Evolutionary conservation across 1,284 basidiomycete genomes (phyloP), one percentile per base, ranked within the genome.

Genomic region (Malassezia dermatis): DNA sequence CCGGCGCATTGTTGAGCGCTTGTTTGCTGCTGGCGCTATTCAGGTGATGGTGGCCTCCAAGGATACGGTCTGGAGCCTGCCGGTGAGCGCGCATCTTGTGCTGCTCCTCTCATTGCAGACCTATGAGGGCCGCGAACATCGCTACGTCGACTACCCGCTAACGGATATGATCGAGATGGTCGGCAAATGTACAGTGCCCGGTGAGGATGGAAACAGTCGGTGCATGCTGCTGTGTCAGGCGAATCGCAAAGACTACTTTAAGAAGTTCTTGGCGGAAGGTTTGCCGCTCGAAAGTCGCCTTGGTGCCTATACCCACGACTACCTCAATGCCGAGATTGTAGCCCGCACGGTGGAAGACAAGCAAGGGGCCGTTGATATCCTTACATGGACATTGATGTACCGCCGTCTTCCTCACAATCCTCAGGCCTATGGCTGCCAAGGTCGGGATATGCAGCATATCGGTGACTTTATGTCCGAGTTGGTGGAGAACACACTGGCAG

Each of bases 141-240:
- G 93, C 48, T 98, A 99, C 67, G 81, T 94, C 65, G 93, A 98
- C 77, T 98, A 96, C 70, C 88, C 94, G 1, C 87, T 98, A 56
- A 89, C 93, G 79, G 91, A 96, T 66, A 86, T 98, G 11, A 81
- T 98, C 1, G 91, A 98, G 72, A 98, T 98, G 93, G 94, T 98
- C 83, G 94, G 94, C 39, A 82, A 86, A 19, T 91, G 93, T 1
- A 95, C 90, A 72, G 30, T 58, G 7, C 89, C 93, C 15, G 77
- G 78, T 44, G 83, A 89, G 59, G 31, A 49, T 5, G 67, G 62
- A 3, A 84, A 84, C 52, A 89, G 86, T 63, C 85, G 89, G 17
- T 95, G 90, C 69, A 85, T 99, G 8, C 78, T 98, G 46, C 93
- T 98, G 86, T 90, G 88, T 70, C 93, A 98, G 71, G 87, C 93